Evolutionary conservation across 2,329 filamentous ascomycete genomes (phyloP).

Genomic region (Cucurbitaria berberidis): DNA sequence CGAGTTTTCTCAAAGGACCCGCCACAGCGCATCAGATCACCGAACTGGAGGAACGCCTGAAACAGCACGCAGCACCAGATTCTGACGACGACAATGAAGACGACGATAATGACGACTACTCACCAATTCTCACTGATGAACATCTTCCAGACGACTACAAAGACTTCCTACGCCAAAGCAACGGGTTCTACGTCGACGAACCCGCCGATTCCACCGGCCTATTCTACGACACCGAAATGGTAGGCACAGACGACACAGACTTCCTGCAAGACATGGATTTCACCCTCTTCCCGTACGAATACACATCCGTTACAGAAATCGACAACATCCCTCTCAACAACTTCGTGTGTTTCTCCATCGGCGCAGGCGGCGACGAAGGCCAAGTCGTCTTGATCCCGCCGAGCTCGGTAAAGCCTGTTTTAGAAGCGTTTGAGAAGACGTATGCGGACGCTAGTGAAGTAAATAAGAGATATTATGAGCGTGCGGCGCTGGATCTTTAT

Average conservation of each 20-base stretch:
- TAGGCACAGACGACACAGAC: background rate
- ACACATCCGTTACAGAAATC: background rate
- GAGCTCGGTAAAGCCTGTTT: too few relatives aligned
- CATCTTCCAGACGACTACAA: conserved; percentile 10
- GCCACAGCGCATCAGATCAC: conserved; percentile 1
- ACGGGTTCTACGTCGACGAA: background rate
- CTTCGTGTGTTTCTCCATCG: conserved; percentile 1
- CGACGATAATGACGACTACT: too few relatives aligned
- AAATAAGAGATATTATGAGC: too few relatives aligned
- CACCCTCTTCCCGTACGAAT: background rate
- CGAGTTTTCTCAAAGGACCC: background rate
- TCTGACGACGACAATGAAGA: background rate
- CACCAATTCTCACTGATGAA: background rate
- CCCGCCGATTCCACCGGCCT: background rate
- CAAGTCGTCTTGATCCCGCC: too few relatives aligned
- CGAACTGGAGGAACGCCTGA: conserved; percentile 1
- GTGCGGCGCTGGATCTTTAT: too few relatives aligned
- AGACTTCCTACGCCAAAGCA: conserved; percentile 7
- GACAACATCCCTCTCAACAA: background rate
- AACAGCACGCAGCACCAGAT: background rate
- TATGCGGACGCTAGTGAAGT: too few relatives aligned
- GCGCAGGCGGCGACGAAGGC: too few relatives aligned
- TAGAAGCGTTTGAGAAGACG: too few relatives aligned
- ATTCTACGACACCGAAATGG: background rate
- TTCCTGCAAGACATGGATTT: background rate